Evolutionary conservation across 768 basidiomycete genomes (phyloP), one percentile per base, ranked within the genome.

Genomic region (Termitomyces sp.): DNA sequence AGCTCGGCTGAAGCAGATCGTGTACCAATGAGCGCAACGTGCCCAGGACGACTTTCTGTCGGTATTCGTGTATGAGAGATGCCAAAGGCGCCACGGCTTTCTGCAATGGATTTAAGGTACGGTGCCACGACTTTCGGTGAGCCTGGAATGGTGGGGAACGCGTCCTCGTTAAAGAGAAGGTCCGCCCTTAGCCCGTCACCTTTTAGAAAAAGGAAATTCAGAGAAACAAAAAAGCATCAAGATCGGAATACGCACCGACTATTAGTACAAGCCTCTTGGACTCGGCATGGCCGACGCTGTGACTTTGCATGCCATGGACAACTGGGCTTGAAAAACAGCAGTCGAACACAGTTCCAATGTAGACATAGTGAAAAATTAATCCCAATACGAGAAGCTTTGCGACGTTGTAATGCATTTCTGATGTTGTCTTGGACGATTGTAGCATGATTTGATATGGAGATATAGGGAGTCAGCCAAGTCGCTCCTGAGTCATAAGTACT

Each of bases 271-370:
- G 75, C 4, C 91, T 79, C 63, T 89, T 86, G 10, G 92, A 82
- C 56, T 82, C 77, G 31, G 80, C 75, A 4, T 63, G 60, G 6
- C 68, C 69, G 2, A 77, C 66, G 4, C 77, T 77, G 64, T 82
- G 79, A 45, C 77, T 81, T 61, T 74, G 67, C 88, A 91, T 90
- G 48, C 88, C 89, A 75, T 85, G 79, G 23, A 90, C 88, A 9
- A 91, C 88, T 0, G 90, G 87, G 62, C 85, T 89, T 27, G 83
- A 88, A 68, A 95, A 95, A 69, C 93, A 95, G 70, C 91, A 92
- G 72, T 92, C 90, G 71, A 95, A 95, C 12, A 79, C 83, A 3
- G 87, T 84, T 34, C 77, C 80, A 54, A 88, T 86, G 69, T 83
- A 90, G 5, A 85, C 76, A 50, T 89, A 68, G 66, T 93, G 91